A percentile compares a stretch with the other conserved stretches of the same genome.
phyloP scores from a whole-genome alignment of 2,329 filamentous ascomycete genomes.

The Diplocarpon rosae region DNA sequence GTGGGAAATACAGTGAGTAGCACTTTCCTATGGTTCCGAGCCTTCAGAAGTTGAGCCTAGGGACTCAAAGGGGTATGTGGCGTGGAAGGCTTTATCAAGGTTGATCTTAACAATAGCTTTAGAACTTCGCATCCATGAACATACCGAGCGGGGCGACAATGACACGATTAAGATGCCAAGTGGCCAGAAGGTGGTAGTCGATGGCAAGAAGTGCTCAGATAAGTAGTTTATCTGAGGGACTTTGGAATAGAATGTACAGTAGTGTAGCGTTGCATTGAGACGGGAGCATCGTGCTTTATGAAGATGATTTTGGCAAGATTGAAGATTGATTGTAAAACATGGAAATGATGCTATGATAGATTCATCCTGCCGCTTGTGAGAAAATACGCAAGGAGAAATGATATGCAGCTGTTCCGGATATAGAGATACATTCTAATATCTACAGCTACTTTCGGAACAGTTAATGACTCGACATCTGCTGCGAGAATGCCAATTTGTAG shows the following conservation, averaged over 20 bases:
- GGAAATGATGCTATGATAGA: neutral
- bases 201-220: slow-evolving; percentile 25
- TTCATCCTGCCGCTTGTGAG: too few species aligned
- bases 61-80: too few species aligned
- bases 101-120: neutral
- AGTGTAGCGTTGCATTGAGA: neutral
- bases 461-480: neutral
- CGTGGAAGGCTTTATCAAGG: too few species aligned
- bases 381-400: too few species aligned
- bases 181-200: slow-evolving; percentile 26
- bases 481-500: neutral
- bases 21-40: neutral
- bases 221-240: neutral
- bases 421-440: too few species aligned
- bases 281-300: neutral
- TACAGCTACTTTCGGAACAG: neutral
- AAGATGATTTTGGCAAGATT: neutral
- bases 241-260: neutral
- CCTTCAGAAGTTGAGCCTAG: too few species aligned
- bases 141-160: slow-evolving; percentile 89
- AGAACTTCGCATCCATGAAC: slow-evolving; percentile 82
- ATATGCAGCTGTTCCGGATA: too few species aligned
- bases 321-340: neutral
- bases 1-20: slow-evolving; percentile 48
- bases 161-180: slow-evolving; percentile 64